These are phyloP conservation scores for Skeletonema costatum DNA, from an alignment of 108 stramenopile species.

Conservation along the genomic window DNA sequence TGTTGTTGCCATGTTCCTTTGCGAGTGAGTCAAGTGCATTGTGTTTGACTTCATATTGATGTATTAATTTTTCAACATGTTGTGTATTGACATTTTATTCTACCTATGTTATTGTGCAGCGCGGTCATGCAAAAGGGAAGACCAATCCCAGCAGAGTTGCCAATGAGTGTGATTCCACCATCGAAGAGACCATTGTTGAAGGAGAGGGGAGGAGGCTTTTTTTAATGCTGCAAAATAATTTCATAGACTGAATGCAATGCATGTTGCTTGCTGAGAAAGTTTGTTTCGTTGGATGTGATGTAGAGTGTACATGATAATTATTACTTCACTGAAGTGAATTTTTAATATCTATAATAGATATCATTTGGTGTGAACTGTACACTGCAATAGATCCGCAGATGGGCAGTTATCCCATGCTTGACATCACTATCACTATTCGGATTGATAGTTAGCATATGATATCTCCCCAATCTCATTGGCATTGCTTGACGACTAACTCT, in stretches of 20 bases:
- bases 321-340: neutral
- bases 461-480: too few relatives aligned
- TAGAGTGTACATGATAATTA: neutral
- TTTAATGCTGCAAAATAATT: neutral
- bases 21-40: constrained; percentile 33
- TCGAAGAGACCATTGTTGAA: constrained; percentile 55
- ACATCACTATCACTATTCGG: too few relatives aligned
- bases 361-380: too few relatives aligned
- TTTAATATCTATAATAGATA: too few relatives aligned
- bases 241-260: neutral
- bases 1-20: constrained; percentile 93
- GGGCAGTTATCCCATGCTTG: too few relatives aligned
- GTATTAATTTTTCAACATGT: neutral
- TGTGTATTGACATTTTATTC: neutral
- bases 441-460: too few relatives aligned
- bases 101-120: neutral
- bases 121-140: constrained; percentile 87
- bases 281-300: neutral
- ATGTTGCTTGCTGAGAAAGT: neutral
- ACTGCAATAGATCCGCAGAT: too few relatives aligned
- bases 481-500: too few relatives aligned
- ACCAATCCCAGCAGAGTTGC: constrained; percentile 81
- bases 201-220: neutral
- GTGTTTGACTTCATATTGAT: neutral
- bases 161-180: constrained; percentile 74